These are phyloP conservation scores for Parasarocladium wereldwijsianum DNA, from an alignment of 2,329 filamentous ascomycete species.

Conservation along the genomic window DNA sequence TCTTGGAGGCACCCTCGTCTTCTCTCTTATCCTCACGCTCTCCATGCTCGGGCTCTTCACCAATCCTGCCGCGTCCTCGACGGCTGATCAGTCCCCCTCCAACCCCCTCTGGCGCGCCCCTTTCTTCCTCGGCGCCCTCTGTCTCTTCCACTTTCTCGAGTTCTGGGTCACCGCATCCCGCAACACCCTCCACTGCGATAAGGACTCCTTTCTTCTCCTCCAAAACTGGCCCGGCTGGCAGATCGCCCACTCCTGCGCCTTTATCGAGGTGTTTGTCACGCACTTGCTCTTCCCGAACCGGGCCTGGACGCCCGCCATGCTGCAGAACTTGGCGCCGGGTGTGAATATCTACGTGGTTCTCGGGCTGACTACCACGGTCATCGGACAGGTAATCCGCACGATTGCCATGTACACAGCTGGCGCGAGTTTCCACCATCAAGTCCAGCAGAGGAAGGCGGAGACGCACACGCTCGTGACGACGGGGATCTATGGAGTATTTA, in stretches of 20 bases:
- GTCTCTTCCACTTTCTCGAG: conserved; percentile 88
- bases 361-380: conserved; percentile 39
- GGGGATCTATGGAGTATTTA: conserved; percentile 61
- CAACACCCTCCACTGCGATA: conserved; percentile 59
- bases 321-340: conserved; percentile 37
- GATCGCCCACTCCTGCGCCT: conserved; percentile 62
- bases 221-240: conserved; percentile 77
- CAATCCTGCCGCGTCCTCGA: conserved; percentile 5
- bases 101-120: conserved; percentile 43
- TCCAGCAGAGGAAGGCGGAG: conserved; percentile 53
- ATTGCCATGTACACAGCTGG: conserved; percentile 81
- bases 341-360: neutral
- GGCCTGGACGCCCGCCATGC: conserved; percentile 28
- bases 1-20: conserved; percentile 30
- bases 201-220: conserved; percentile 68
- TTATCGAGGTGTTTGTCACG: conserved; percentile 56
- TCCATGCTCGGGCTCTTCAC: conserved; percentile 18
- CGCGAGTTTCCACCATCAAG: conserved; percentile 79
- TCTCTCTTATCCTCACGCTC: conserved; percentile 16
- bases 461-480: conserved; percentile 70
- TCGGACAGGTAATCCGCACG: conserved; percentile 66
- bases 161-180: conserved; percentile 79
- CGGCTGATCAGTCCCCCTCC: conserved; percentile 9
- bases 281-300: conserved; percentile 36
- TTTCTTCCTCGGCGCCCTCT: conserved; percentile 54